Evolutionary conservation across 2,329 filamentous ascomycete species (phyloP), one percentile per base, ranked within the genome.

Genomic region (Trichophyton rubrum): DNA sequence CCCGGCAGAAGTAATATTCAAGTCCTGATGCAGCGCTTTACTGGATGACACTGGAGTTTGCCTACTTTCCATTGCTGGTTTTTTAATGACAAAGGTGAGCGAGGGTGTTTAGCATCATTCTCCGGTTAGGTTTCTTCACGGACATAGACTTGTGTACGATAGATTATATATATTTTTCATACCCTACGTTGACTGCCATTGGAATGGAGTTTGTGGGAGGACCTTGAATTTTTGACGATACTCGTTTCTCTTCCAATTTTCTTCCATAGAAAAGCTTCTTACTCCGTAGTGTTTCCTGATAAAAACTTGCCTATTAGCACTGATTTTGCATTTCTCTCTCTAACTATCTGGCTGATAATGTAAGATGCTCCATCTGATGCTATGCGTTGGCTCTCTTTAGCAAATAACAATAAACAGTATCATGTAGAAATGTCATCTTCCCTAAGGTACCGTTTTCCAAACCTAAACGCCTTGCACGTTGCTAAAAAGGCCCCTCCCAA

Each of bases 1-100:
- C 62, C 93, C 93, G 1, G 75, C 78, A 38, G 85, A 89, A 67
- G 89, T 96, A 4, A 93, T 91, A 13, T 96, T 96, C 76, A 68
- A 66, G 27, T 68, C 55, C 20, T 57, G n/a, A 41, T 57, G 13
- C 11, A 1, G 8, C 17, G 6, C n/a, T 27, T 4, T 27, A 41
- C 22, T 13, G 40, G 8, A 6, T 13, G 33, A 9, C 11, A 38
- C 11, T 38, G 33, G 33, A 11, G 33, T 38, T 38, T 38, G 35
- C n/a, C n/a, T n/a, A 5, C 27, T 20, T 41, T 57, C 15, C 27
- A 30, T 5, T 7, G 40, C 20, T 35, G 11, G 13, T 57, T 35
- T 24, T 24, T 17, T n/a, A 15, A 17, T 38, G 30, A 20, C 13
- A 55, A 59, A 58, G 15, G 27, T 43, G 35, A 30, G 30, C 35